Conservation (phyloP, 257 asterid genomes). For the Thymus quinquecostatus region DNA sequence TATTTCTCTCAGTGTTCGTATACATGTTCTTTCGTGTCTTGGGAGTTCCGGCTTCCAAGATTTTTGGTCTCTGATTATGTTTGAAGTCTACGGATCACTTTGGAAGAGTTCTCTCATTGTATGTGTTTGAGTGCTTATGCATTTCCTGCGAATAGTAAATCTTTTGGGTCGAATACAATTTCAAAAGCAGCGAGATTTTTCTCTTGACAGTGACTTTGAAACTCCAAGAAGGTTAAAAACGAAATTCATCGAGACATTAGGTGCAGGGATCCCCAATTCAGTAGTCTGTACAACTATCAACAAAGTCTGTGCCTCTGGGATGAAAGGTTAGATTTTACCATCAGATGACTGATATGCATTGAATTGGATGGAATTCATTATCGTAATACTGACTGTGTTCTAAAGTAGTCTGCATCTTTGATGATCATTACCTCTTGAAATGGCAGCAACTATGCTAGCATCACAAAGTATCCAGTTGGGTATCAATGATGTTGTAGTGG, state of each 20-base stretch:
- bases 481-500: slow-evolving; percentile 86
- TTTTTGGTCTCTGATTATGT: slow-evolving; percentile 1
- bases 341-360: background rate
- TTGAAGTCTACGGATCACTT: slow-evolving; percentile 15
- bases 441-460: slow-evolving; percentile 92
- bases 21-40: background rate
- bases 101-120: too few relatives aligned
- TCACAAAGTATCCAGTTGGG: slow-evolving; percentile 96
- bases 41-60: background rate
- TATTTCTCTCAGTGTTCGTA: background rate
- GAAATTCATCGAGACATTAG: slow-evolving; percentile 44
- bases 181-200: background rate
- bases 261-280: slow-evolving; percentile 90
- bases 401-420: background rate
- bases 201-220: background rate
- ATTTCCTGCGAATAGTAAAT: background rate
- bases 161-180: background rate
- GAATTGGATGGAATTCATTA: slow-evolving; percentile 16
- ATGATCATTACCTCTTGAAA: slow-evolving; percentile 28
- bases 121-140: background rate
- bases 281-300: slow-evolving; percentile 89
- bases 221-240: slow-evolving; percentile 15
- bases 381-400: background rate
- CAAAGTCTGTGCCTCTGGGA: slow-evolving; percentile 99
- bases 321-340: slow-evolving; percentile 73